Evolutionary conservation across 305 asterid species (phyloP).

Genomic region (Coffea humblotiana): DNA sequence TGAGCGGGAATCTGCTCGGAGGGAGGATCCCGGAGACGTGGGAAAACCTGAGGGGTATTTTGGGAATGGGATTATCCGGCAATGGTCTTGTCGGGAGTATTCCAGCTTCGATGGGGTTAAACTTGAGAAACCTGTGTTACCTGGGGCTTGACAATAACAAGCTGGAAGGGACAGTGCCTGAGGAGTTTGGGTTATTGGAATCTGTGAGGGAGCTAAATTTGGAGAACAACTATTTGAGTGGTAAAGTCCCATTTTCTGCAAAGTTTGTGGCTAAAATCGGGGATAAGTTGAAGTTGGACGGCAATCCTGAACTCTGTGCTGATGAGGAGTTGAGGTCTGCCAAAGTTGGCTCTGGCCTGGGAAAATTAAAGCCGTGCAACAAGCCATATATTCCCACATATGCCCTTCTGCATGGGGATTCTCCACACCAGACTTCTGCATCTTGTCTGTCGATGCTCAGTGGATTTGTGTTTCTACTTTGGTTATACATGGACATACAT

Average conservation of each 20-base stretch:
- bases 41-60: constrained; percentile 53
- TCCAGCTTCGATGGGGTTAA: constrained; percentile 62
- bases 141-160: constrained; percentile 69
- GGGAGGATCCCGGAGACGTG: constrained; percentile 79
- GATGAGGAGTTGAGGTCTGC: constrained; percentile 49
- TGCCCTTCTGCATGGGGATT: constrained; percentile 43
- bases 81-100: constrained; percentile 66
- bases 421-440: constrained; percentile 23
- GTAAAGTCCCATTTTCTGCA: constrained; percentile 66
- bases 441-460: constrained; percentile 30
- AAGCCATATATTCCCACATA: constrained; percentile 35
- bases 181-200: constrained; percentile 58
- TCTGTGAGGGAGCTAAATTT: constrained; percentile 61
- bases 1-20: constrained; percentile 67
- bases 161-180: constrained; percentile 67
- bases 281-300: constrained; percentile 68
- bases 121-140: constrained; percentile 48
- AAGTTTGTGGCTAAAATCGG: constrained; percentile 53
- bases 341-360: constrained; percentile 37
- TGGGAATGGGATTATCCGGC: constrained; percentile 59
- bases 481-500: neutral
- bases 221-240: constrained; percentile 72
- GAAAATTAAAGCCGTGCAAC: constrained; percentile 48
- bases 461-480: constrained; percentile 27
- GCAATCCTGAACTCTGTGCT: constrained; percentile 69